Base-by-base conservation (phyloP, 441 rosid species). In the Codiaeum variegatum region DNA sequence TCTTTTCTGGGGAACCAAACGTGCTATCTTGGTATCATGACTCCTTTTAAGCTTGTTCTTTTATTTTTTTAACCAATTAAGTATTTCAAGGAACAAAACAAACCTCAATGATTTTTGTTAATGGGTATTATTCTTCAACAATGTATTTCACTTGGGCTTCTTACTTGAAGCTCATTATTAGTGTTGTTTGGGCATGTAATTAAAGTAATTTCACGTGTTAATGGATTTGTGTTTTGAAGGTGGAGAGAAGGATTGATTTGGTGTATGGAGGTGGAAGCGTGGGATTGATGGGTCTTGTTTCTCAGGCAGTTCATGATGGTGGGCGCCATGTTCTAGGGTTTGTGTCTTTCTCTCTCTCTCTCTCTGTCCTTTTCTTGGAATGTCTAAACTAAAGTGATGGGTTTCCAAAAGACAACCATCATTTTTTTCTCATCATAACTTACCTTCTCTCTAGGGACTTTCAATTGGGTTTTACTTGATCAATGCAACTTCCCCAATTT, bases 291-390 rank as follows among this genome's bases (percentile, higher is more conserved):
- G 98, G 97, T 80, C 94, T 93, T 74, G 91, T 93, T 81, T 93
- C 98, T 82, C 98, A 93, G 79, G 97, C 96, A 47, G 98, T 91
- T 88, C 96, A 89, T 90, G 92, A 88, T 89, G 98, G 96, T 64
- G 98, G 97, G 80, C 97, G 98, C 82, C 98, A 91, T 88, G 98
- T 93, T 82, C 83, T 93, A 88, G 96, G 98, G 98, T 93, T 86
- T 79, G 88, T 70, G 74, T 78, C 73, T 79, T 76, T 72, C 77
- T 78, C 69, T 78, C 69, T 70, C 73, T n/a, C 24, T 29, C 55
- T 46, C 28, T 11, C 24, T 38, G 19, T 64, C 69, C 34, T 56
- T 19, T 15, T 70, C 49, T 69, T 69, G 4, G 38, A 19, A 66
- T 40, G 52, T 64, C 60, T 46, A 55, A 23, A 10, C 6, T n/a